A percentile compares a stretch with the other conserved stretches of the same genome.
phyloP scores from a whole-genome alignment of 257 asterid genomes.

The Przewalskia tangutica region DNA sequence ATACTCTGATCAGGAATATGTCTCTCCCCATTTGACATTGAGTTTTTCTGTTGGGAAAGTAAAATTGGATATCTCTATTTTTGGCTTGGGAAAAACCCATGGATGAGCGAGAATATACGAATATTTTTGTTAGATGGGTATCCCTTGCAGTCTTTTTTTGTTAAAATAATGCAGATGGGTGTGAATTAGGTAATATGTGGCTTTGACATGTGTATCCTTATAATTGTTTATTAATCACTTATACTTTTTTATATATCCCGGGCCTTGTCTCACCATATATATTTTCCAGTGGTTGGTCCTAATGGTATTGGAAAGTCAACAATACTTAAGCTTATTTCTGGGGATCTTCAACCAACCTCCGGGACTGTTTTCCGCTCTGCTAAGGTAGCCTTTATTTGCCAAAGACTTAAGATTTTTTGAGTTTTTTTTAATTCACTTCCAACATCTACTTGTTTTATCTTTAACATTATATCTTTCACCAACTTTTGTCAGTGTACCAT shows the following conservation, averaged over 20 bases:
- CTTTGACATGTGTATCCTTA: neutral
- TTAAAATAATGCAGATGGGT: too few species aligned
- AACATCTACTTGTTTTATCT: neutral
- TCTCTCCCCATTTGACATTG: neutral
- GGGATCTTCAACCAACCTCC: conserved; percentile 95
- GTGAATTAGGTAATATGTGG: neutral
- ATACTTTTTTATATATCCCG: neutral
- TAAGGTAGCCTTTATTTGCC: conserved; percentile 44
- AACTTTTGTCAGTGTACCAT: neutral
- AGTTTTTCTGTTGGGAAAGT: neutral
- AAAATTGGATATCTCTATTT: conserved; percentile 3
- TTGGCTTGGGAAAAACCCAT: neutral
- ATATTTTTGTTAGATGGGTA: conserved; percentile 28
- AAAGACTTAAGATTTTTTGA: neutral
- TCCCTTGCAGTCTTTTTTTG: conserved; percentile 55
- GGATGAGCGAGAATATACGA: too few species aligned
- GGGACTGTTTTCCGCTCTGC: conserved; percentile 99
- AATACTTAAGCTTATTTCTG: conserved; percentile 84
- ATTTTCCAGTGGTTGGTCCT: conserved; percentile 91
- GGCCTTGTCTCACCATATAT: neutral
- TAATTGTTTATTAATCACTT: neutral
- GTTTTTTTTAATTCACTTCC: neutral
- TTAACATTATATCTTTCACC: neutral
- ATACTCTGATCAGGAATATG: neutral
- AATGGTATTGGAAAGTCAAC: conserved; percentile 98